Conservation (phyloP, 305 asterid species). For the Fraxinus ornus region DNA sequence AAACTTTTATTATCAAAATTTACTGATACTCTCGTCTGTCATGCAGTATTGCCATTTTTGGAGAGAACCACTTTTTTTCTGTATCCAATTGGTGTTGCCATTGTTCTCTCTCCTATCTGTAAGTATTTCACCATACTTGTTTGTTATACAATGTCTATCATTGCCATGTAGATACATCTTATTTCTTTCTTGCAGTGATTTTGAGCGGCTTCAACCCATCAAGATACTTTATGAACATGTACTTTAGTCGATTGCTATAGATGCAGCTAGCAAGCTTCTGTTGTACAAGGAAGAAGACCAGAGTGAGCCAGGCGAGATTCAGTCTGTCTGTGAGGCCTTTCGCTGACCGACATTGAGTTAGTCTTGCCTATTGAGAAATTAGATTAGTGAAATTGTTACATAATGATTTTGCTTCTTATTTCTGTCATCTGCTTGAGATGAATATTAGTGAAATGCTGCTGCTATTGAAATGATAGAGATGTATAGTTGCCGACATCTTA, state of each 20-base stretch:
- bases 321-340: background rate
- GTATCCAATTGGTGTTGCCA: constrained; percentile 55
- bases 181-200: constrained; percentile 53
- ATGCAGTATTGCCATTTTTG: constrained; percentile 63
- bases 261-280: constrained; percentile 27
- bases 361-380: constrained; percentile 24
- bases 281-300: constrained; percentile 5
- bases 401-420: background rate
- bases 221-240: constrained; percentile 85
- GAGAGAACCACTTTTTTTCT: constrained; percentile 64
- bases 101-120: constrained; percentile 69
- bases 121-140: constrained; percentile 32
- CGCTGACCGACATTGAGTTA: constrained; percentile 15
- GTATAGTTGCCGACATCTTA: background rate
- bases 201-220: constrained; percentile 93
- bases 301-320: background rate
- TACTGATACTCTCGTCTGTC: constrained; percentile 3
- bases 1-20: background rate
- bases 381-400: constrained; percentile 24
- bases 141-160: background rate
- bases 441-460: background rate
- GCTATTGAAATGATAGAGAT: background rate
- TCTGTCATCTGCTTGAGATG: background rate
- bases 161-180: constrained; percentile 8
- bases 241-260: constrained; percentile 67